A percentile compares a stretch with the other conserved stretches of the same genome.
phyloP scores from a whole-genome alignment of 305 asterid genomes.

The Andrographis paniculata region DNA sequence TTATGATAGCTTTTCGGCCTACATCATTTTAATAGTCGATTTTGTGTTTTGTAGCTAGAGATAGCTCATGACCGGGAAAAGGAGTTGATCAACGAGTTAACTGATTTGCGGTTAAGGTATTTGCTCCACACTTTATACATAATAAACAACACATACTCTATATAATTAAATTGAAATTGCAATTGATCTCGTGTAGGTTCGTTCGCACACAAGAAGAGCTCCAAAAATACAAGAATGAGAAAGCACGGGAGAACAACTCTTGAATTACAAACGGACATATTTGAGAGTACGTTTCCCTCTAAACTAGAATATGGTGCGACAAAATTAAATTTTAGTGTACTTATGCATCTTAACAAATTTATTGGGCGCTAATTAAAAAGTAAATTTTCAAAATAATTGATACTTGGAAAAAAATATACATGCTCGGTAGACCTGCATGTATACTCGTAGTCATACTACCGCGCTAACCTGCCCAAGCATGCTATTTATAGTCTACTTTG shows the following conservation, averaged over 20 bases:
- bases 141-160: neutral
- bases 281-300: neutral
- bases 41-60: slow-evolving; percentile 46
- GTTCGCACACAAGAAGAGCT: neutral
- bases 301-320: too few species aligned
- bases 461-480: too few species aligned
- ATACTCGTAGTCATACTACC: too few species aligned
- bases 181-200: neutral
- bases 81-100: slow-evolving; percentile 64
- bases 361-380: too few species aligned
- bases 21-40: neutral
- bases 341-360: too few species aligned
- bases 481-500: too few species aligned
- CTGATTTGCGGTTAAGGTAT: slow-evolving; percentile 78
- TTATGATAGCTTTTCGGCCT: neutral
- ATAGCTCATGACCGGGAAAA: slow-evolving; percentile 75
- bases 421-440: too few species aligned
- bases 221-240: neutral
- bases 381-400: too few species aligned
- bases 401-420: too few species aligned
- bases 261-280: neutral
- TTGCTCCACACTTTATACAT: neutral
- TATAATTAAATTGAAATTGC: neutral
- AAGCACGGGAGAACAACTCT: neutral
- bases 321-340: too few species aligned